Conservation (phyloP, 192 early-diverging fungal genomes). For the Podila minutissima region DNA sequence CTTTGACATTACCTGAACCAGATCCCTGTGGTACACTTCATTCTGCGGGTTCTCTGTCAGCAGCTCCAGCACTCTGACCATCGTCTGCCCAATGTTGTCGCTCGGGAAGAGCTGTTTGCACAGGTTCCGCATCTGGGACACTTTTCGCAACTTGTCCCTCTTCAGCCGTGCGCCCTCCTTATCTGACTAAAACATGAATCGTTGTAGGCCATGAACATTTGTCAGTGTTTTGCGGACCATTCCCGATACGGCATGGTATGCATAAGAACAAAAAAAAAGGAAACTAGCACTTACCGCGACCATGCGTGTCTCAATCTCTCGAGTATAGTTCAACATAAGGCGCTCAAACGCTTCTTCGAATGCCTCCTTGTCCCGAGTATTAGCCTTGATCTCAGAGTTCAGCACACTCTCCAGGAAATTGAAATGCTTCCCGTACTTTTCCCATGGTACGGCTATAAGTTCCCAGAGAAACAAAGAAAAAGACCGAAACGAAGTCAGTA, state of each 20-base stretch:
- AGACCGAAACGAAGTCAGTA: not conserved
- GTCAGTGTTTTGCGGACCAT: not conserved
- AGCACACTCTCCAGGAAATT: slow-evolving; percentile 10
- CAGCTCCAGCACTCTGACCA: slow-evolving; percentile 27
- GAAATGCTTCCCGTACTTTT: slow-evolving; percentile 21
- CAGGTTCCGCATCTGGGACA: slow-evolving; percentile 37
- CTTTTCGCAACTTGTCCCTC: slow-evolving; percentile 22
- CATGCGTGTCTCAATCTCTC: slow-evolving; percentile 25
- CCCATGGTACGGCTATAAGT: slow-evolving; percentile 20
- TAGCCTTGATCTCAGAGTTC: not conserved
- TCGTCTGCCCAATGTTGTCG: slow-evolving; percentile 36
- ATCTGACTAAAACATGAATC: slow-evolving; percentile 20
- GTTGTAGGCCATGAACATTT: not conserved
- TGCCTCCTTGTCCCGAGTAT: slow-evolving; percentile 16
- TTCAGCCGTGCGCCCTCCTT: slow-evolving; percentile 20
- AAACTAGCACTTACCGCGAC: slow-evolving; percentile 3
- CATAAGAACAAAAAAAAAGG: not conserved
- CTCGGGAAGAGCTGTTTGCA: slow-evolving; percentile 47
- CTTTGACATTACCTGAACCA: slow-evolving; percentile 16
- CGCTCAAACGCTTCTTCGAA: slow-evolving; percentile 26
- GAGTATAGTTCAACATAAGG: slow-evolving; percentile 5
- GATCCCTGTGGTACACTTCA: slow-evolving; percentile 36
- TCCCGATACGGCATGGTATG: not conserved
- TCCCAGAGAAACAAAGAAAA: not conserved
- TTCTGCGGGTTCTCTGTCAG: slow-evolving; percentile 19